These are phyloP conservation scores for Eimeria sp. DNA, from an alignment of 169 alveolate species.

Conservation along the genomic window DNA sequence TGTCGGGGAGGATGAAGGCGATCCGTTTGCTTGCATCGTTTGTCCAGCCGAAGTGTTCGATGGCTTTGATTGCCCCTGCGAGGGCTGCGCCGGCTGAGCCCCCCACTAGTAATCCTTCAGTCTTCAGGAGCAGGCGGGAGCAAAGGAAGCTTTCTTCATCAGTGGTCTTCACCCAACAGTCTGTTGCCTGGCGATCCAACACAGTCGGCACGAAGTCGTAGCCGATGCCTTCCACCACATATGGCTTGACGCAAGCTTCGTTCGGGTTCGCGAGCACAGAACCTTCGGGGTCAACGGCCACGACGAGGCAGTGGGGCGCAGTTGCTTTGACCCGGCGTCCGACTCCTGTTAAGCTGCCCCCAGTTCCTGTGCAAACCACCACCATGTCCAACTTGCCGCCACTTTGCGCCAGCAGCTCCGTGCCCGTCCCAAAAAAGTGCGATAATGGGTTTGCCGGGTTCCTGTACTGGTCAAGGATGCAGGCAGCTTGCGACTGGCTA, in stretches of 20 bases:
- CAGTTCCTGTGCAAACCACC: constrained; percentile 94
- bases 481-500: neutral
- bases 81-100: constrained; percentile 93
- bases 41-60: constrained; percentile 84
- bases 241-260: neutral
- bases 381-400: constrained; percentile 94
- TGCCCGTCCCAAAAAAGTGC: constrained; percentile 97
- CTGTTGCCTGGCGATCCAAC: constrained; percentile 86
- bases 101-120: constrained; percentile 94
- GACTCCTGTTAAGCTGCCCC: constrained; percentile 97
- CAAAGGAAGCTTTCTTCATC: constrained; percentile 90
- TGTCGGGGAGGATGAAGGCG: constrained; percentile 85
- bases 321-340: constrained; percentile 94
- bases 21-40: constrained; percentile 69
- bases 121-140: constrained; percentile 90
- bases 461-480: constrained; percentile 94
- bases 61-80: constrained; percentile 90
- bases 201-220: constrained; percentile 92
- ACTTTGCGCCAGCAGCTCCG: constrained; percentile 93
- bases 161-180: constrained; percentile 90
- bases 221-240: constrained; percentile 94
- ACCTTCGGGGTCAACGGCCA: constrained; percentile 97
- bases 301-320: constrained; percentile 89
- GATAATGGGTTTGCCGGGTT: constrained; percentile 96
- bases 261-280: constrained; percentile 78